phyloP scores from a whole-genome alignment of 2,329 filamentous ascomycete species.

The Xylaria sp. region DNA sequence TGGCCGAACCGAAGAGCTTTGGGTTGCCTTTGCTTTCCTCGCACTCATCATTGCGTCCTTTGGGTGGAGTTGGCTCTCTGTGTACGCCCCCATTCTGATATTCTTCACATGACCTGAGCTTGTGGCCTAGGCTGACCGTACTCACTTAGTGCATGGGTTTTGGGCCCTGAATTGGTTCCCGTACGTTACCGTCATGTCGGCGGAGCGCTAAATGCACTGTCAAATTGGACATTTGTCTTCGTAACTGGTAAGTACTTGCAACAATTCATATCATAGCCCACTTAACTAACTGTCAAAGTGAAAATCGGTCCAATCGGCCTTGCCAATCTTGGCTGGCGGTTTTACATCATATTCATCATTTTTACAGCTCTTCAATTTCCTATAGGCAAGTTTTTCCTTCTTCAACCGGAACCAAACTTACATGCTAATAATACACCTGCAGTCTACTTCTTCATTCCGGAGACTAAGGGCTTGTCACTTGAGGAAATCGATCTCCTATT shows the following conservation, averaged over 20 bases:
- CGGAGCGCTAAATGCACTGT: conserved; percentile 14
- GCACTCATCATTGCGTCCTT: conserved; percentile 11
- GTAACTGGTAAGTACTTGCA: not conserved
- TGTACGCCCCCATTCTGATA: not conserved
- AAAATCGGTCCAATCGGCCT: conserved; percentile 14
- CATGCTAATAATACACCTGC: not conserved
- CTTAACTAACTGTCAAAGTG: not conserved
- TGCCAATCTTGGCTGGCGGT: conserved; percentile 20
- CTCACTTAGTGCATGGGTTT: conserved; percentile 9
- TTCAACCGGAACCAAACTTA: not conserved
- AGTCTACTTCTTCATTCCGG: conserved; percentile 9
- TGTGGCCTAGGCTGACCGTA: not conserved
- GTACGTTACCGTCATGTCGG: conserved; percentile 12
- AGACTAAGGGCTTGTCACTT: not conserved
- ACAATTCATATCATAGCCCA: not conserved
- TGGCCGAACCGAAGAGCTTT: conserved; percentile 5
- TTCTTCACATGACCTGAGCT: not conserved
- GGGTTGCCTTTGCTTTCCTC: conserved; percentile 13
- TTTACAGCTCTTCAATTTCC: conserved; percentile 9
- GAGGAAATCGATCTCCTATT: not conserved
- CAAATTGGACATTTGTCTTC: conserved; percentile 16
- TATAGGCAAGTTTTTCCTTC: not conserved
- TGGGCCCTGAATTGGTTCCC: conserved; percentile 4
- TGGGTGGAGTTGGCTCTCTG: conserved; percentile 14
- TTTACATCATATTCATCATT: conserved; percentile 17